phyloP scores from a whole-genome alignment of 1,139 yeast species.

The Blastobotrys raffinosifermentans region DNA sequence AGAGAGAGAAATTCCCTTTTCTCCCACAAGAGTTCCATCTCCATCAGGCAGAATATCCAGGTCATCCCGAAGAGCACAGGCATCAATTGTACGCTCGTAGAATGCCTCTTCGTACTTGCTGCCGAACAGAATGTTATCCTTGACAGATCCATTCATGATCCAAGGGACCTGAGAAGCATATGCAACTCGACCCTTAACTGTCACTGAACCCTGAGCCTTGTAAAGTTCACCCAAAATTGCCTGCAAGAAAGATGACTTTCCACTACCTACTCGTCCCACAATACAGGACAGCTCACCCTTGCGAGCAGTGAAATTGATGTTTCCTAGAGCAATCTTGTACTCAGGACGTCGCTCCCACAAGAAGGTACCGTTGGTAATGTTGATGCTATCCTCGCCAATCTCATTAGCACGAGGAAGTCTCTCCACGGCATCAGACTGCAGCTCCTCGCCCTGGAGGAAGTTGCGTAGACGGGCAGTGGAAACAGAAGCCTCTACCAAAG shows the following conservation, averaged over 20 bases:
- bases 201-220: conserved; percentile 69
- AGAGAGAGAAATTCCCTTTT: conserved; percentile 90
- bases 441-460: conserved; percentile 70
- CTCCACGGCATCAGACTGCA: conserved; percentile 72
- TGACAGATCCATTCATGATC: conserved; percentile 92
- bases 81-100: conserved; percentile 71
- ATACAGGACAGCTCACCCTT: conserved; percentile 84
- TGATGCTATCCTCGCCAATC: conserved; percentile 65
- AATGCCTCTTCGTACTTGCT: conserved; percentile 75
- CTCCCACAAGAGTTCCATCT: conserved; percentile 89
- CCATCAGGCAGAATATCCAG: conserved; percentile 78
- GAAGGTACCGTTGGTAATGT: conserved; percentile 70
- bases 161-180: conserved; percentile 93
- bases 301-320: conserved; percentile 60
- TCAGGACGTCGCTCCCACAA: conserved; percentile 80
- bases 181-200: conserved; percentile 73
- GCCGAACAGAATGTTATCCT: conserved; percentile 86
- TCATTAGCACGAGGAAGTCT: conserved; percentile 47
- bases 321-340: conserved; percentile 69
- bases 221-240: conserved; percentile 81
- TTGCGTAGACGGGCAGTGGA: conserved; percentile 70
- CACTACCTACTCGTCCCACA: conserved; percentile 90
- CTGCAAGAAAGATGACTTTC: conserved; percentile 83
- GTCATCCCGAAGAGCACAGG: conserved; percentile 86
- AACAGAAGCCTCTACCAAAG: conserved; percentile 85